Base-by-base conservation (phyloP, 345 rosid species). In the Conringia planisiliqua region DNA sequence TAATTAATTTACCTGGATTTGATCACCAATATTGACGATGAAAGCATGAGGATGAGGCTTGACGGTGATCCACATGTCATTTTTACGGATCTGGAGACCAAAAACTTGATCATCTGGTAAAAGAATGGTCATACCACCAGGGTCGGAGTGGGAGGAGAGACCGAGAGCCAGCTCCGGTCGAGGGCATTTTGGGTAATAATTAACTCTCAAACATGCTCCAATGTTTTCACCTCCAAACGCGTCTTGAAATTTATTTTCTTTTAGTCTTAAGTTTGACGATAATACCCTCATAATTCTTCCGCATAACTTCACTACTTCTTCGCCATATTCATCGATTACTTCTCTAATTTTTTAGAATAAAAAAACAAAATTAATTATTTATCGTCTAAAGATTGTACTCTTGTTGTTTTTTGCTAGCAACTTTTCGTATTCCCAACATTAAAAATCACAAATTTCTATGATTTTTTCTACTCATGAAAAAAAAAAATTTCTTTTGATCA, bases 121-220 rank as follows among this genome's bases (percentile, higher is more conserved):
- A 40, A 95, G 85, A 24, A 95, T 20, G 46, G 99, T 95, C 85
- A 92, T 55, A 59, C 97, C 97, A 0, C 98, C 98, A 0, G 99
- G 99, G 50, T 95, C 99, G 1, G 99, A 92, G 78, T 95, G 99
- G 0, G 97, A 74, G 0, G 99, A 92, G 30, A 95, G 78, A 6
- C 99, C 97, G 0, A 92, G 91, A 4, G 99, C 79, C 50, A 95
- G 64, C 43, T 89, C 91, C 2, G 99, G 99, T 30, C 89, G 94
- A 2, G 99, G 99, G 73, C 99, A 95, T 63, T 85, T 92, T 0
- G 99, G 98, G 75, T 95, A 95, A 72, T 86, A 95, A 39, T 95
- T 95, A 22, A 89, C 88, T 73, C 98, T 86, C 7, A 95, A 12
- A 68, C 98, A 92, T 1, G 96, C 90, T 1, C 97, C 99, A 3